Conservation (phyloP, 108 stramenopile genomes). For the Schizochytrium sp. region DNA sequence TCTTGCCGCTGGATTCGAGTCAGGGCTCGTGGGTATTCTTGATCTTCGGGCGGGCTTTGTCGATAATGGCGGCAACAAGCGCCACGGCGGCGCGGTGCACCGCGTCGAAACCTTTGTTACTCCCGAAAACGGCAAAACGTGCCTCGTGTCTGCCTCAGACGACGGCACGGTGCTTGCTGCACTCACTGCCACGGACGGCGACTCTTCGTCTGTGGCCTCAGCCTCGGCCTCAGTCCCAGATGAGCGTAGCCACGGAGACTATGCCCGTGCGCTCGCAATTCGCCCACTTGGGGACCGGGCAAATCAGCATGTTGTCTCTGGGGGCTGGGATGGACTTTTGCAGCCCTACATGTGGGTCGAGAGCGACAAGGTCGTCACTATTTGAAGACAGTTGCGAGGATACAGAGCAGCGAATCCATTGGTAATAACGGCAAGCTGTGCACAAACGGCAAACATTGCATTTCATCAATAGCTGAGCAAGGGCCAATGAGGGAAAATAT, state of each 20-base stretch:
- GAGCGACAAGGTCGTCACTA: neutral
- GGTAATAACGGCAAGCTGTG: no score
- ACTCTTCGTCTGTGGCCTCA: neutral
- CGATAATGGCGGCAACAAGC: neutral
- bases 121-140: neutral
- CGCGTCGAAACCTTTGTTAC: neutral
- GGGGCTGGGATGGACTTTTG: neutral
- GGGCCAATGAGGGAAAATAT: no score
- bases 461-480: no score
- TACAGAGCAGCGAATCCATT: no score
- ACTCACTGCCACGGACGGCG: neutral
- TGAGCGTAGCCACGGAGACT: neutral
- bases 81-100: slow-evolving; percentile 1
- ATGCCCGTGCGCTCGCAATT: neutral
- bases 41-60: neutral
- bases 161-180: neutral
- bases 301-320: neutral
- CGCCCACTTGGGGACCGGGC: neutral
- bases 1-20: neutral
- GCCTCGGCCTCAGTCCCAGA: neutral
- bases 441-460: no score
- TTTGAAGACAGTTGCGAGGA: neutral
- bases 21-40: neutral
- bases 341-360: neutral
- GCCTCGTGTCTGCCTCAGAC: neutral